Percentiles rank a stretch among this genome's conserved stretches.
phyloP scores from a whole-genome alignment of 2,329 filamentous ascomycete genomes.

The Colletotrichum simmondsii region DNA sequence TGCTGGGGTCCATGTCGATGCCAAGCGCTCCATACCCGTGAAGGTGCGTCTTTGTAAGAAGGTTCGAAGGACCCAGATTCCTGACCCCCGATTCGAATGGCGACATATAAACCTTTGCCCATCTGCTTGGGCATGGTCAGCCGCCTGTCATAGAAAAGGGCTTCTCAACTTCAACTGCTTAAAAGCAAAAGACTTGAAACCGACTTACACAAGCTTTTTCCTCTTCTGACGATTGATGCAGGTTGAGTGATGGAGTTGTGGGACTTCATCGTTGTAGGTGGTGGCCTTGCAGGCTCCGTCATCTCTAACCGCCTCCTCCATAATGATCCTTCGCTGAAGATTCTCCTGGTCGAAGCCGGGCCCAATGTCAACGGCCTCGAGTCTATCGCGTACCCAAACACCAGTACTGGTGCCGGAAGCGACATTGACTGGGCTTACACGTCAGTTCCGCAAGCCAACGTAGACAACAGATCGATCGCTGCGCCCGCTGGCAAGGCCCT shows the following conservation, averaged over 20 bases:
- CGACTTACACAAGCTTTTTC: too few species aligned
- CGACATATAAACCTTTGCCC: too few species aligned
- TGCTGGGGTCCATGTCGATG: too few species aligned
- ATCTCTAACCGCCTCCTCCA: constrained; percentile 46
- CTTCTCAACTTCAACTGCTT: too few species aligned
- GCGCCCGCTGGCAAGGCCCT: constrained; percentile 49
- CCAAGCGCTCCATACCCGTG: too few species aligned
- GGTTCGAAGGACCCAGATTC: too few species aligned
- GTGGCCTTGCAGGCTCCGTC: constrained; percentile 49
- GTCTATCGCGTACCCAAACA: constrained; percentile 40
- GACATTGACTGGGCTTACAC: constrained; percentile 49
- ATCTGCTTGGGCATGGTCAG: too few species aligned
- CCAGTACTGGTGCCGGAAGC: constrained; percentile 21
- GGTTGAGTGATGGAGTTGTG: constrained; percentile 5
- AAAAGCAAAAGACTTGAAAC: too few species aligned
- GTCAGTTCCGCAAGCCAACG: constrained; percentile 41
- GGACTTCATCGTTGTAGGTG: constrained; percentile 52
- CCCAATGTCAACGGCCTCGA: constrained; percentile 41
- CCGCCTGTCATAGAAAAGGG: too few species aligned
- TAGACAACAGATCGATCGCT: constrained; percentile 34
- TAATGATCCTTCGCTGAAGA: constrained; percentile 39
- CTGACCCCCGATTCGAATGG: too few species aligned
- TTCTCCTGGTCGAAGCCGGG: constrained; percentile 53
- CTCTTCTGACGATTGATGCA: too few species aligned
- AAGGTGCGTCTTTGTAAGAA: too few species aligned